phyloP scores from a whole-genome alignment of 306 rosid genomes.

The Pterocarpus macrocarpus region DNA sequence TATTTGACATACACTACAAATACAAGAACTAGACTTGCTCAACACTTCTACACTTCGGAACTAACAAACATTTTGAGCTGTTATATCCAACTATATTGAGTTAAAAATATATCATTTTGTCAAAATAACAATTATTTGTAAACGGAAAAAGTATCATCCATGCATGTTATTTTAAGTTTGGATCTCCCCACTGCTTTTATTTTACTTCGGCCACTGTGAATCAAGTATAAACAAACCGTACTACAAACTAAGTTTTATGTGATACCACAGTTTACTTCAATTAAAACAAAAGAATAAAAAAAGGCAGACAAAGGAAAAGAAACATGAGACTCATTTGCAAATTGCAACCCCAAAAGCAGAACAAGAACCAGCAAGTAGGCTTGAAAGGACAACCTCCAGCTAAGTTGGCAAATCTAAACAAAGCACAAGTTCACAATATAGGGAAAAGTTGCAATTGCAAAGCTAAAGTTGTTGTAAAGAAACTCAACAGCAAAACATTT shows the following conservation, averaged over 20 bases:
- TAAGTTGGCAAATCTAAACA: background rate
- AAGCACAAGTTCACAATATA: background rate
- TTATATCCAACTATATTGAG: background rate
- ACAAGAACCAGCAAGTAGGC: background rate
- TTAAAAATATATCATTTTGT: too few species aligned
- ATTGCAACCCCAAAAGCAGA: slow-evolving; percentile 7
- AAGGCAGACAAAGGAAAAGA: too few species aligned
- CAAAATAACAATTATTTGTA: too few species aligned
- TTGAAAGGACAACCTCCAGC: background rate
- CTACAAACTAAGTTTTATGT: background rate
- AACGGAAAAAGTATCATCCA: background rate
- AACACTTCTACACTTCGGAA: background rate
- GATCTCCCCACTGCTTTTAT: background rate
- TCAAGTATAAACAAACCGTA: background rate
- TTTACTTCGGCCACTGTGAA: background rate
- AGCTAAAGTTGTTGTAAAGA: slow-evolving; percentile 34
- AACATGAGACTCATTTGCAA: background rate
- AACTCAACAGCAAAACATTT: slow-evolving; percentile 50
- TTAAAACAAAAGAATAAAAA: background rate
- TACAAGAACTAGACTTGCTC: too few species aligned
- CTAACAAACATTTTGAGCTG: background rate
- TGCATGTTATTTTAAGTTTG: background rate
- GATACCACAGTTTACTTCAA: background rate
- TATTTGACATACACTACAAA: too few species aligned
- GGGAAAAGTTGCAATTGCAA: slow-evolving; percentile 35